phyloP scores from a whole-genome alignment of 2,329 filamentous ascomycete genomes.

The Chaetomium sp. region DNA sequence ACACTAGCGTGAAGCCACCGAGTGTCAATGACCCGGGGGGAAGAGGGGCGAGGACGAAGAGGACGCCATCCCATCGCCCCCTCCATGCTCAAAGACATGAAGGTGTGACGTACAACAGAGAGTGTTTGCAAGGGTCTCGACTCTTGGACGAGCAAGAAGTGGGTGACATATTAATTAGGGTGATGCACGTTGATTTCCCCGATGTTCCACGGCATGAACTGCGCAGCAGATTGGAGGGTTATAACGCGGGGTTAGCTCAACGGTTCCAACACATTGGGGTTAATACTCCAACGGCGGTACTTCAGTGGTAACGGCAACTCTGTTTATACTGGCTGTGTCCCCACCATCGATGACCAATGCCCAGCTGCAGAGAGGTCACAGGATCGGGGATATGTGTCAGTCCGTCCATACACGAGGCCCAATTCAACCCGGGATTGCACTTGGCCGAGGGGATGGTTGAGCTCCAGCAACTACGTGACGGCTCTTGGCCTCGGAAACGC shows the following conservation, averaged over 20 bases:
- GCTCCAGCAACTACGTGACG: not conserved
- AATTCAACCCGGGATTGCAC: not conserved
- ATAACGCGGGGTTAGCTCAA: conserved; percentile 14
- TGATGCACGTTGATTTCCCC: conserved; percentile 12
- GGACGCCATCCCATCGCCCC: not conserved
- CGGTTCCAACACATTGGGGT: not conserved
- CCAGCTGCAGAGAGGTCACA: not conserved
- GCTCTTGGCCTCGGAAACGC: not conserved
- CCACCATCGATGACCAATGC: not conserved
- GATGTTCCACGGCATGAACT: conserved; percentile 23
- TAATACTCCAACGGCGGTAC: not conserved
- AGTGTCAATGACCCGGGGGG: not conserved
- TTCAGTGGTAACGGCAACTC: not conserved
- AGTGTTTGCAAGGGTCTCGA: not conserved
- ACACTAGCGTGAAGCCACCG: conserved; percentile 1
- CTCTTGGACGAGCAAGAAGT: not conserved
- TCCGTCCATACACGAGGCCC: conserved; percentile 1
- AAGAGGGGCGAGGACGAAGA: not conserved
- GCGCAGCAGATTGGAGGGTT: not conserved
- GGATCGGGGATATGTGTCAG: not conserved
- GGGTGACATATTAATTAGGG: conserved; percentile 7
- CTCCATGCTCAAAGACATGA: not conserved
- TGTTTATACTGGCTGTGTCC: not conserved
- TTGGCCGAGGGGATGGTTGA: not conserved
- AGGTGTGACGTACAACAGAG: not conserved